Evolutionary conservation across 176 grass and related monocot species (phyloP).

Genomic region (Aegilops sharonensis): DNA sequence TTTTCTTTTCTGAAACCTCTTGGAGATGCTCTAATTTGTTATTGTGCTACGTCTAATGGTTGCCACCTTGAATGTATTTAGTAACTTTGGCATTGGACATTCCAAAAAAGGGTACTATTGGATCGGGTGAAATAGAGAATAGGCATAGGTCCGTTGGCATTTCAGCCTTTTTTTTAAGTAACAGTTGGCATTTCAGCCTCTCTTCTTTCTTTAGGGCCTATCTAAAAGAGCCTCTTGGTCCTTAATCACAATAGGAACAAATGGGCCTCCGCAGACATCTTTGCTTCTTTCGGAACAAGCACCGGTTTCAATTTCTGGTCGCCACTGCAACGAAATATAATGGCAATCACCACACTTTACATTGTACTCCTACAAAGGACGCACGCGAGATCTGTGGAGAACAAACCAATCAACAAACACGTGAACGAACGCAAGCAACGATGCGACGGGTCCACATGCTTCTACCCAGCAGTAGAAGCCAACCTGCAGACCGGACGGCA

Average conservation of each 20-base stretch:
- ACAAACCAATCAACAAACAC: neutral
- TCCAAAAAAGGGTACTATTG: too few species aligned
- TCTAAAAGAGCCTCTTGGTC: neutral
- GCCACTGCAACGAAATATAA: neutral
- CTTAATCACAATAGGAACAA: too few species aligned
- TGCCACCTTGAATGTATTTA: too few species aligned
- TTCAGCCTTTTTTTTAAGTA: too few species aligned
- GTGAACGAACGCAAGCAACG: neutral
- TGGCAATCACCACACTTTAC: neutral
- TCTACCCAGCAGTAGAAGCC: constrained; percentile 36
- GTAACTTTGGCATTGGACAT: too few species aligned
- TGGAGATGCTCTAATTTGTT: too few species aligned
- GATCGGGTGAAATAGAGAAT: too few species aligned
- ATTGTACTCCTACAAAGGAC: neutral
- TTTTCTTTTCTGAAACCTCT: too few species aligned
- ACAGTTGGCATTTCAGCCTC: too few species aligned
- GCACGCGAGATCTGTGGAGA: neutral
- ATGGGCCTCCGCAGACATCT: neutral
- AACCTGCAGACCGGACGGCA: neutral
- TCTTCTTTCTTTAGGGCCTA: too few species aligned
- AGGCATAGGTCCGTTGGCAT: too few species aligned
- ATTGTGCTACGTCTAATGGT: too few species aligned
- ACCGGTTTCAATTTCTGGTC: neutral
- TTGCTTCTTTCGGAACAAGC: neutral
- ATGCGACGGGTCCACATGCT: neutral